A percentile compares a stretch with the other conserved stretches of the same genome.
phyloP scores from a whole-genome alignment of 2,329 filamentous ascomycete genomes.

The Colletotrichum sp. region DNA sequence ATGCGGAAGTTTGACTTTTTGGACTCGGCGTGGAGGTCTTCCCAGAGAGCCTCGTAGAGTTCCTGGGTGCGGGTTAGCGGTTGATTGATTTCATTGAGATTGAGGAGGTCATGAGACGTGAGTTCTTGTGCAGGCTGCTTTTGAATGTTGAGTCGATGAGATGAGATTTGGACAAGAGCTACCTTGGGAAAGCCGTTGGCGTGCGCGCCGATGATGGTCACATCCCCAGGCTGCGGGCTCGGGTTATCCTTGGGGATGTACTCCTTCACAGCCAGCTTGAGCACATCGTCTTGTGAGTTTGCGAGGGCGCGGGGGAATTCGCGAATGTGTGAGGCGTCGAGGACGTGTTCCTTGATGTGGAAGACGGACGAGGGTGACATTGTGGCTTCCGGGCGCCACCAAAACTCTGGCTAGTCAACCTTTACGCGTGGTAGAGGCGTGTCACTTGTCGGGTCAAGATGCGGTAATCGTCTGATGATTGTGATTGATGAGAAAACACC shows the following conservation, averaged over 20 bases:
- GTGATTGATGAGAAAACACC: not conserved
- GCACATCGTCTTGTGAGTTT: slow-evolving; percentile 73
- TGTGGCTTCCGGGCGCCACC: not conserved
- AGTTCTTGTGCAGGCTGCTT: not conserved
- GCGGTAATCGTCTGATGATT: not conserved
- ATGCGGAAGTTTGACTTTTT: slow-evolving; percentile 66
- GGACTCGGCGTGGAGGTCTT: slow-evolving; percentile 71
- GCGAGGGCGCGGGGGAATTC: slow-evolving; percentile 80
- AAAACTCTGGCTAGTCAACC: not conserved
- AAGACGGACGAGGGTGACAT: slow-evolving; percentile 51
- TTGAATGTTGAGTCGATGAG: not conserved
- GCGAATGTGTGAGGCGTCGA: slow-evolving; percentile 79
- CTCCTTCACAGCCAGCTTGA: slow-evolving; percentile 83
- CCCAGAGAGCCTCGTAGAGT: slow-evolving; percentile 91
- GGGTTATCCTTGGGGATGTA: slow-evolving; percentile 80
- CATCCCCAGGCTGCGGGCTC: slow-evolving; percentile 71
- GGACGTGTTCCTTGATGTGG: slow-evolving; percentile 73
- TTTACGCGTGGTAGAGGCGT: not conserved
- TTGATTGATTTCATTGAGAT: not conserved
- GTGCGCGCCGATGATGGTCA: slow-evolving; percentile 87
- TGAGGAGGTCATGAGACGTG: not conserved
- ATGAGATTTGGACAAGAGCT: slow-evolving; percentile 13
- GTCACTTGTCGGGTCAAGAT: not conserved
- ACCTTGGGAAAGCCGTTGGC: slow-evolving; percentile 95
- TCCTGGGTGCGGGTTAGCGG: slow-evolving; percentile 59